phyloP scores from a whole-genome alignment of 768 basidiomycete species.

The Kwoniella europaea region DNA sequence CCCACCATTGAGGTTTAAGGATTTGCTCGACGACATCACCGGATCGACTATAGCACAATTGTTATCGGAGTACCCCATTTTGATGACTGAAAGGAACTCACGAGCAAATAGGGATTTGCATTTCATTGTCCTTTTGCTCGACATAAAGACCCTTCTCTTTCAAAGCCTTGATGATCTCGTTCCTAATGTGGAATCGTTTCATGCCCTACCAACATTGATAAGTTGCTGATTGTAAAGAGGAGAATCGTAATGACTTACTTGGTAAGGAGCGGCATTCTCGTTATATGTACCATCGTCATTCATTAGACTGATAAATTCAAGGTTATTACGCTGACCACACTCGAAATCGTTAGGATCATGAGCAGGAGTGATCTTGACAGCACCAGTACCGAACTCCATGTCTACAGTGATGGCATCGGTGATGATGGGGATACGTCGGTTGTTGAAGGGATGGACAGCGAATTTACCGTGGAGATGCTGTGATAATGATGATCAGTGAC shows the following conservation, averaged over 20 bases:
- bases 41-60: conserved; percentile 71
- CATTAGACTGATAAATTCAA: conserved; percentile 90
- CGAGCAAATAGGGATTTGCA: conserved; percentile 95
- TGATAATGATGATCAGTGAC: background rate
- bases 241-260: conserved; percentile 60
- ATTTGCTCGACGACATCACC: conserved; percentile 95
- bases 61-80: background rate
- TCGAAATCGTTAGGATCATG: conserved; percentile 98
- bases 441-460: conserved; percentile 83
- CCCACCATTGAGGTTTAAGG: conserved; percentile 99
- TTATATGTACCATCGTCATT: conserved; percentile 98
- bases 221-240: background rate
- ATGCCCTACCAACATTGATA: conserved; percentile 69
- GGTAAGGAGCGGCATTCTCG: conserved; percentile 80
- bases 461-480: conserved; percentile 94
- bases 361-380: conserved; percentile 98
- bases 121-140: conserved; percentile 93
- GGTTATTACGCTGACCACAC: conserved; percentile 81
- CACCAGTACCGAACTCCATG: conserved; percentile 95
- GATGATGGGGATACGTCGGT: conserved; percentile 84
- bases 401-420: conserved; percentile 82
- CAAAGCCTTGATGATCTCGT: conserved; percentile 77
- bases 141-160: conserved; percentile 83
- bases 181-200: conserved; percentile 94
- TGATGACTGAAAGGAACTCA: conserved; percentile 52